These are phyloP conservation scores for Citrus sinensis DNA, from an alignment of 345 rosid species.

Conservation along the genomic window DVS_A1.0 CM039166.1:25471001-25471500, in stretches of 20 bases:
- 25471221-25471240: conserved; percentile 1
- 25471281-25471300: conserved; percentile 12
- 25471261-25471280: not conserved
- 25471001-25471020: not conserved
- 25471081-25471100: not conserved
- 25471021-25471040: not conserved
- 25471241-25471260: conserved; percentile 2
- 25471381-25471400: conserved; percentile 9
- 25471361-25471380: not conserved
- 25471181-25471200: conserved; percentile 16
- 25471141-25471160: not conserved
- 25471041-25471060: not conserved
- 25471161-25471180: not conserved
- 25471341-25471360: not conserved
- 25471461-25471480: conserved; percentile 11
- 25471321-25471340: not conserved
- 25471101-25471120: not conserved
- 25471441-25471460: conserved; percentile 15
- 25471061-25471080: not conserved
- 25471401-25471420: conserved; percentile 27
- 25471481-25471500: conserved; percentile 15
- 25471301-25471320: conserved; percentile 21
- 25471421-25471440: conserved; percentile 13
- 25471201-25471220: not conserved
- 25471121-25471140: not conserved